Base-by-base conservation (phyloP, 2,329 filamentous ascomycete species). In the Cladosporium sp. region DNA sequence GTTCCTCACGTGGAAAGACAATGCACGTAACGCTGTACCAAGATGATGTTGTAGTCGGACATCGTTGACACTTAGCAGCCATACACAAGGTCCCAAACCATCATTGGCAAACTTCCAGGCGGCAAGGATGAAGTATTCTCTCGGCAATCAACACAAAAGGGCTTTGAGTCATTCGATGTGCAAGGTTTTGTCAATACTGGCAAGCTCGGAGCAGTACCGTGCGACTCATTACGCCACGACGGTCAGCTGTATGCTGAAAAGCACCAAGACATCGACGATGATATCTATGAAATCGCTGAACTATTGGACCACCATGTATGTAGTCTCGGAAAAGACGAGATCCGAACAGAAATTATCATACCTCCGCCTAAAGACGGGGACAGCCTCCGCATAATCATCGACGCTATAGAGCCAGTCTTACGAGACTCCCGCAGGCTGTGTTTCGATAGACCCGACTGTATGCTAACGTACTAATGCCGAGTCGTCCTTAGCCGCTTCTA, bases 101-200 rank as follows among this genome's bases (percentile, higher is more conserved):
- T 10, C 12, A 16, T 49, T 5, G 18, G 18, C 44, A 49, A 49
- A n/a, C 12, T n/a, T 49, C 11, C 44, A 49, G 44, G 44, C n/a
- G 44, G n/a, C n/a, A 49, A 21, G 3, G n/a, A 49, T 49, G 14
- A 23, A 16, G 44, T 49, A n/a, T 11, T 23, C 21, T 49, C n/a
- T 18, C 18, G 18, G 44, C n/a, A 10, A 23, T 5, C 21, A 26
- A 58, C 12, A 58, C 33, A 21, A 23, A 16, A 14, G 21, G 55
- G 55, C 10, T 58, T 58, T 33, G 55, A 44, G 21, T 33, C 55
- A 1, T 58, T 58, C 12, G 35, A 59, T 5, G 56, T 59, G 12
- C 56, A 28, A 40, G 56, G 56, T n/a, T 46, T 59, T 59, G 56
- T 46, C 33, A 59, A 59, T 35, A 59, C 21, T 3, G 56, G 56